Base-by-base conservation (phyloP, 176 grass and related monocot species). In the Hyparrhenia diplandra region DNA sequence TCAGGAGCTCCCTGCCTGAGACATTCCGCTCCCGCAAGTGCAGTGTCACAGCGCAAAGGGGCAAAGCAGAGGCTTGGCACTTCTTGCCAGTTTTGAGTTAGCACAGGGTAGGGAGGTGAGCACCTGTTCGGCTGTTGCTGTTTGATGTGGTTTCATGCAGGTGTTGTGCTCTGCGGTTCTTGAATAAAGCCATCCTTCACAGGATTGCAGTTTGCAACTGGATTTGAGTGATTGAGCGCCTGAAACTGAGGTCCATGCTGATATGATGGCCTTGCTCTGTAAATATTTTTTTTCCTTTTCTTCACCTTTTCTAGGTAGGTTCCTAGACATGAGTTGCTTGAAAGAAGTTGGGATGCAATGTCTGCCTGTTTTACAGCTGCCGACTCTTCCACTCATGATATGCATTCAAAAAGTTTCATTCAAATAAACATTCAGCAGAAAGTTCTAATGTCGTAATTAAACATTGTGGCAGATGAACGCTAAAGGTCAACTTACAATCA, bases 1-100 rank as follows among this genome's bases (percentile, higher is more conserved):
- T 94, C 91, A 86, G 77, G 89, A 97, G 47, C 74, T 97, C n/a
- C 52, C 84, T 91, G 61, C 82, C 75, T 17, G 82, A 65, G 36
- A 83, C 86, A 62, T 90, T 94, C 75, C 85, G 61, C 27, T 77
- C 29, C 0, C 46, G 69, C 75, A 94, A 92, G 76, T 82, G 35
- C 0, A 58, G 62, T 4, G 72, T 76, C 47, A 64, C 79, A 51
- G 76, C 71, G 39, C 94, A 91, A 64, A 84, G 94, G 81, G 68
- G 87, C 64, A 77, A n/a, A 83, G 64, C 94, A 80, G 82, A 91
- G 94, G 87, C 72, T 97, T 36, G 91, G 91, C 43, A 97, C 88
- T 90, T 97, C 94, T 84, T 97, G 94, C 85, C 89, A 91, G 85
- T 97, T 97, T 94, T 97, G 89, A 94, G 82, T 80, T 87, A 89